Conservation (phyloP, 2,329 filamentous ascomycete species). For the Xylaria digitata region DNA sequence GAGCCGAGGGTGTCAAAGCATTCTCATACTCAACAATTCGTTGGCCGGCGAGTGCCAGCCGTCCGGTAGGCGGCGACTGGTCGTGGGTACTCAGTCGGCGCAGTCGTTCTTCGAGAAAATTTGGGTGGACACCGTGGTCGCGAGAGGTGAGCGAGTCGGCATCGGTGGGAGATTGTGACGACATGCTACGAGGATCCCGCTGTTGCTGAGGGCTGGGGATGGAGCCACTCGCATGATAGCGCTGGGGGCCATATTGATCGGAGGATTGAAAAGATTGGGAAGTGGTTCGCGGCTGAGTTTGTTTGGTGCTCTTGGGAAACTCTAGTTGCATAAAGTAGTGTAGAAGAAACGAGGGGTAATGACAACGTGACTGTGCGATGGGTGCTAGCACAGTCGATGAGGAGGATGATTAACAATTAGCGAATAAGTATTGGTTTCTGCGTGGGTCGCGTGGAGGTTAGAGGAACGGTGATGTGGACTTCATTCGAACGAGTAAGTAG, state of each 20-base stretch:
- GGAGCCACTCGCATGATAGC: slow-evolving; percentile 56
- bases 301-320: slow-evolving; percentile 54
- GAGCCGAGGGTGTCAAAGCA: slow-evolving; percentile 61
- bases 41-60: slow-evolving; percentile 57
- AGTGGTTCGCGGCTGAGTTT: slow-evolving; percentile 48
- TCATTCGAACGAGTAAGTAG: slow-evolving; percentile 16
- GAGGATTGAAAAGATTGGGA: slow-evolving; percentile 49
- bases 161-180: slow-evolving; percentile 52
- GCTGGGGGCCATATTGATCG: slow-evolving; percentile 70
- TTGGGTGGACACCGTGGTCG: slow-evolving; percentile 53
- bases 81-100: slow-evolving; percentile 62
- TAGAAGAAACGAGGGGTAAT: slow-evolving; percentile 50
- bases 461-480: slow-evolving; percentile 22
- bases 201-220: slow-evolving; percentile 50
- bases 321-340: slow-evolving; percentile 74
- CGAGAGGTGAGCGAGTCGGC: slow-evolving; percentile 43
- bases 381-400: slow-evolving; percentile 62
- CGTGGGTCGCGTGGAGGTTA: slow-evolving; percentile 25
- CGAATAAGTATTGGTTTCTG: slow-evolving; percentile 8
- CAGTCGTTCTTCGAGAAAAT: slow-evolving; percentile 62
- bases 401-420: slow-evolving; percentile 3
- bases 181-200: slow-evolving; percentile 51
- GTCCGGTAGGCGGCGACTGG: slow-evolving; percentile 43
- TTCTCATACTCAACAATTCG: slow-evolving; percentile 71
- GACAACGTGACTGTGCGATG: slow-evolving; percentile 62